A percentile compares a stretch with the other conserved stretches of the same genome.
Conservation (phyloP, 176 grass and related monocot species). For the Olyra latifolia region DNA sequence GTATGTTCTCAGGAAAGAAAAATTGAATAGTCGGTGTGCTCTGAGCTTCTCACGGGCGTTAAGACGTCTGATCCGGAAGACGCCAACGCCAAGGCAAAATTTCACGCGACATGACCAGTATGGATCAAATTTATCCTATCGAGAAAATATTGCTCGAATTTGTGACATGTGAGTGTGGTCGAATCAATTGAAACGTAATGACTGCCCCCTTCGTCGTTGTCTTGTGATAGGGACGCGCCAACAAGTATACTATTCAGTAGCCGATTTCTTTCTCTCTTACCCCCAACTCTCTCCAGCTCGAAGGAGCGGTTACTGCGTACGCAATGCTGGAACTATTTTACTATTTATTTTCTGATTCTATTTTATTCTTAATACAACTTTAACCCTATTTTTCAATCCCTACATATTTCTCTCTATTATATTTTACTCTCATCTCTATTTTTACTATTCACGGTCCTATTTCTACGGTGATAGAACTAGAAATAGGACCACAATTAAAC, state of each 20-base stretch:
- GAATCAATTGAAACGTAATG: background rate
- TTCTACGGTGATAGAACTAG: too few species aligned
- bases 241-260: background rate
- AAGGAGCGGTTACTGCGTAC: background rate
- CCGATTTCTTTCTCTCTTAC: background rate
- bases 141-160: background rate
- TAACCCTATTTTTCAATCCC: too few species aligned
- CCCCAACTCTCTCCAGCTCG: background rate
- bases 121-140: background rate
- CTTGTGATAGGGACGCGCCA: constrained; percentile 21
- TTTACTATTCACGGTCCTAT: too few species aligned
- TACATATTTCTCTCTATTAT: too few species aligned
- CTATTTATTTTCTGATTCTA: too few species aligned
- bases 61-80: background rate
- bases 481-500: too few species aligned
- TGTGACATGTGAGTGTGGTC: background rate
- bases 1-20: background rate
- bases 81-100: too few species aligned
- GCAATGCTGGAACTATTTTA: background rate
- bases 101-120: background rate
- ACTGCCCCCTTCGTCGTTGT: background rate
- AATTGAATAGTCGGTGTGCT: too few species aligned
- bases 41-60: background rate
- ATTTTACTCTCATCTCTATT: too few species aligned
- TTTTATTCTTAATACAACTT: too few species aligned